Base-by-base conservation (phyloP, 257 asterid genomes). In the Penstemon davidsonii region DNA sequence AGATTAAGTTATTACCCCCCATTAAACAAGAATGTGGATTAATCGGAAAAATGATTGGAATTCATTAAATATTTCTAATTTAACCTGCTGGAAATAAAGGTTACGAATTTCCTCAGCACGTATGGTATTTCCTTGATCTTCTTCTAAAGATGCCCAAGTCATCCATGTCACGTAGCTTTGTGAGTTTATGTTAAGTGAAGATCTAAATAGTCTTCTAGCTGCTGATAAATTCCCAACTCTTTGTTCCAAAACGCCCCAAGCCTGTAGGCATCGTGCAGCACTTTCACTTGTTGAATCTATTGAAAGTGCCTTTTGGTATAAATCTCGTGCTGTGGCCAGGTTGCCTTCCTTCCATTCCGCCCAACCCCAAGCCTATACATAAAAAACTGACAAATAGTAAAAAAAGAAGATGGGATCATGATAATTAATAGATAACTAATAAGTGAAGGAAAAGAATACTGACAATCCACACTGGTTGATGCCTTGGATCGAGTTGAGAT, bases 261-360 rank as follows among this genome's bases (percentile, higher is more conserved):
- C 99, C 97, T 90, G 74, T 12, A 93, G 96, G 74, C 99, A 93
- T 9, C 96, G 95, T 0, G 96, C 95, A 45, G 99, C 96, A 39
- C 96, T 87, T 72, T 90, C 97, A 5, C 67, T 90, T 0, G 85
- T 79, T 13, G 91, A 69, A 76, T 84, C 70, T 53, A 93, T 90
- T 12, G 97, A 88, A 4, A 93, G 62, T 39, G 96, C 99, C 57
- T 69, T 87, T 54, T 79, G 96, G 85, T 93, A 93, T 44, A 88
- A 78, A 73, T 93, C 89, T 71, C 99, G 74, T 54, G 97, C 99
- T 6, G 83, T 87, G 7, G 80, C 61, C 73, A 90, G 62, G 79
- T 88, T 88, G n/a, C 99, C 99, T 80, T 93, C 99, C 78, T 93
- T 93, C 99, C 99, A 90, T 58, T 93, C 99, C 97, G 88, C 87